Base-by-base conservation (phyloP, 305 asterid species). In the Coffea humblotiana region DNA sequence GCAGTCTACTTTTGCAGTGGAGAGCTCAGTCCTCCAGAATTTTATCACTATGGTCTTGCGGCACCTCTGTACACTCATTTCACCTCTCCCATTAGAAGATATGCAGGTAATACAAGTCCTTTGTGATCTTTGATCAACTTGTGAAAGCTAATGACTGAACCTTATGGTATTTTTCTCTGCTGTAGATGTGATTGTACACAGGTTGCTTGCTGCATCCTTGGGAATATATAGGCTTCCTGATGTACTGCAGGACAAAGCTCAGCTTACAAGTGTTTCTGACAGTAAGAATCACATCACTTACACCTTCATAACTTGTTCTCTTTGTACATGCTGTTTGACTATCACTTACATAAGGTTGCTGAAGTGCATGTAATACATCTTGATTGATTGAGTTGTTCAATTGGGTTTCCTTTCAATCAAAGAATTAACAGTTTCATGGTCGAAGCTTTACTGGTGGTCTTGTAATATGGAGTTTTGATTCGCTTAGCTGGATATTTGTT, bases 51-150 rank as follows among this genome's bases (percentile, higher is more conserved):
- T 83, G 99, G 99, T 85, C 97, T 96, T 82, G 98, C 98, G 75
- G 87, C 98, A 54, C 96, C 97, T 32, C 79, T 94, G 37, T 96
- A 96, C 84, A 96, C 99, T 72, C 99, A 96, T 90, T 96, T 96
- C 90, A 96, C 99, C 84, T 96, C 99, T 81, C 99, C 99, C 67
- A 94, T 96, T 56, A 90, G 99, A 86, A 90, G 99, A 94, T 96
- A 94, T 83, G 99, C 99, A 54, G 99, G 99, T 92, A 86, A 23
- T 35, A 61, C 64, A 37, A 71, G 77, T 40, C 40, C 3, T 16
- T 21, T 64, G 16, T 54, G 72, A 51, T 65, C 52, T 48, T 64
- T 77, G 51, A 27, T 25, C n/a, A 48, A 40, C 69, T 49, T 73
- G 14, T 65, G 52, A 45, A 47, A n/a, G 25, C 25, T 32, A 58